These are phyloP conservation scores for Blastobotrys persicus DNA, from an alignment of 1,139 yeast species.

Conservation along the genomic window DNA sequence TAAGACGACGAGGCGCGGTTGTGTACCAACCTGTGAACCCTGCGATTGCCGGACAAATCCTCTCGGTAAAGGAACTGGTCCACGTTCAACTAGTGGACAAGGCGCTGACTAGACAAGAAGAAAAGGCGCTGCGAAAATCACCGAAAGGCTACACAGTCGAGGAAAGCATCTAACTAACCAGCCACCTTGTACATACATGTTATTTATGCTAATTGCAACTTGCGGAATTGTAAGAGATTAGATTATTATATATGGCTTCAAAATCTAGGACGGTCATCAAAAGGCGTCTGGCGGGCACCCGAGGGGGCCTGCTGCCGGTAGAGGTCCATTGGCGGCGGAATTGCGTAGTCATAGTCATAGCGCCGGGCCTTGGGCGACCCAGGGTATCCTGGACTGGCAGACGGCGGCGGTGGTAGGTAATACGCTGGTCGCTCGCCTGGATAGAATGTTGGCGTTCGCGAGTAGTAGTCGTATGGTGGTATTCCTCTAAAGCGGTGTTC, in stretches of 20 bases:
- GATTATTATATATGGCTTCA: not conserved
- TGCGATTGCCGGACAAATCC: slow-evolving; percentile 79
- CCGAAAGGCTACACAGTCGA: slow-evolving; percentile 32
- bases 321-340: not conserved
- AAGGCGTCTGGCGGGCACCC: too few relatives aligned
- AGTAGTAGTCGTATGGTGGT: not conserved
- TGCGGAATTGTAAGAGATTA: not conserved
- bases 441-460: slow-evolving; percentile 2
- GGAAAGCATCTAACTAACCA: not conserved
- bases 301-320: not conserved
- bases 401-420: slow-evolving; percentile 2
- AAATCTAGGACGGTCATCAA: too few relatives aligned
- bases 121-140: slow-evolving; percentile 34
- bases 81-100: slow-evolving; percentile 71
- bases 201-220: not conserved
- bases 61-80: slow-evolving; percentile 84
- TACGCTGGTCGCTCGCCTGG: not conserved
- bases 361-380: slow-evolving; percentile 2
- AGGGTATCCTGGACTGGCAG: not conserved
- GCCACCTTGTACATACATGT: not conserved
- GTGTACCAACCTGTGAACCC: slow-evolving; percentile 75
- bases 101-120: slow-evolving; percentile 29
- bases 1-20: slow-evolving; percentile 68
- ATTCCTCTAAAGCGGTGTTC: not conserved
- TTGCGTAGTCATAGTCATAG: slow-evolving; percentile 4